These are phyloP conservation scores for Aureobasidium sp. DNA, from an alignment of 2,329 filamentous ascomycete genomes.

Conservation along the genomic window DNA sequence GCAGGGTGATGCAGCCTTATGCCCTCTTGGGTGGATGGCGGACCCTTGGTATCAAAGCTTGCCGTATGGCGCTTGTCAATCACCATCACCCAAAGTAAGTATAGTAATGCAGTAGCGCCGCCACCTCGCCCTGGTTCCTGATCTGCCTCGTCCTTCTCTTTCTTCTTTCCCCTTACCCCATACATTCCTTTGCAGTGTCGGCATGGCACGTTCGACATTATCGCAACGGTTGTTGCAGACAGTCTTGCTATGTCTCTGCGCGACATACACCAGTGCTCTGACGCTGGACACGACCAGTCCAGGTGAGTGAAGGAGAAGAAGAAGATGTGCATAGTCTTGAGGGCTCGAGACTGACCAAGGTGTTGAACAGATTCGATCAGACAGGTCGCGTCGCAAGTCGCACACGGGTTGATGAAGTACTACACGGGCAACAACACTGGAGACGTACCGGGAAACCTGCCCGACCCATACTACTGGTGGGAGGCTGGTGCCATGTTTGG, in stretches of 20 bases:
- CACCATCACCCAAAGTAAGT: neutral
- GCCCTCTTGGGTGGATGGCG: neutral
- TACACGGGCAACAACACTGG: constrained; percentile 27
- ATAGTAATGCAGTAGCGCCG: constrained; percentile 7
- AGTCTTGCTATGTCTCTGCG: constrained; percentile 5
- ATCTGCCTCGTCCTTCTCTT: neutral
- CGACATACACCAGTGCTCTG: neutral
- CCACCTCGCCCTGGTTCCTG: constrained; percentile 1
- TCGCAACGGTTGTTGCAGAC: constrained; percentile 9
- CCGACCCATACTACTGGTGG: constrained; percentile 64
- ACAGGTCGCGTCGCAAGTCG: constrained; percentile 24
- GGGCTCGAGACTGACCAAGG: neutral
- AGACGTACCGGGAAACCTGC: constrained; percentile 31
- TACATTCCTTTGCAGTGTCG: constrained; percentile 4
- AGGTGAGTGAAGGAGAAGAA: neutral
- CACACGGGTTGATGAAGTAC: constrained; percentile 25
- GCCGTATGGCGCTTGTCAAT: neutral
- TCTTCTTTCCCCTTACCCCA: neutral
- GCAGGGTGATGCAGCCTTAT: constrained; percentile 10
- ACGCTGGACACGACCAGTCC: constrained; percentile 1
- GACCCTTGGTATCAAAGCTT: constrained; percentile 8
- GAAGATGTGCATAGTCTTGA: neutral
- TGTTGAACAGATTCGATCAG: constrained; percentile 23
- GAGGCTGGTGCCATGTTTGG: constrained; percentile 57
- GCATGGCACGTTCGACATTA: neutral